These are phyloP conservation scores for Lachancea kluyveri DNA, from an alignment of 805 yeast species.

Conservation along the genomic window DNA sequence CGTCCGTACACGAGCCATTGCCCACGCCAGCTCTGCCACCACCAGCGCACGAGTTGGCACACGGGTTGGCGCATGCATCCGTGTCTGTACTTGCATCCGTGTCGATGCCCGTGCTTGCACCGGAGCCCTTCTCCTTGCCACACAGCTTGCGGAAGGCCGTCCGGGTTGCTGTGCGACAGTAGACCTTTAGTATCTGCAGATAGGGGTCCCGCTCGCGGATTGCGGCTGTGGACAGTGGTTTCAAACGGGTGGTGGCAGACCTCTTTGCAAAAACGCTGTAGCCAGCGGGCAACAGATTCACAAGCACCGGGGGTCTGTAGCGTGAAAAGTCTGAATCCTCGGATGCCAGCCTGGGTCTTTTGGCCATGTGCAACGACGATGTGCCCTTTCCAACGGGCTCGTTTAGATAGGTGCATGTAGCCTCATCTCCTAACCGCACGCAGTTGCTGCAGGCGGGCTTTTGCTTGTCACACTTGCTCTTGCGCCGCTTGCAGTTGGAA, in stretches of 20 bases:
- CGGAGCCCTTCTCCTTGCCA: no score
- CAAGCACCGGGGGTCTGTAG: constrained; percentile 5
- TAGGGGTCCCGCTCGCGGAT: constrained; percentile 26
- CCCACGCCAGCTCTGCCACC: no score
- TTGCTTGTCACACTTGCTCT: constrained; percentile 26
- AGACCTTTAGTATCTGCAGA: constrained; percentile 11
- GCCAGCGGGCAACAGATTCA: constrained; percentile 24
- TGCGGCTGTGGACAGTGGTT: constrained; percentile 20
- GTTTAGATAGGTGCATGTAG: constrained; percentile 16
- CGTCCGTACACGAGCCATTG: no score
- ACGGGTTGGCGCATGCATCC: no score
- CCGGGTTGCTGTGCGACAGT: no score
- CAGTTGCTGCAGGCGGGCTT: constrained; percentile 25
- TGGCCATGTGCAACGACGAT: no score
- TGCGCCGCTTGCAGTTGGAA: constrained; percentile 28
- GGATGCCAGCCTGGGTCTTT: not conserved
- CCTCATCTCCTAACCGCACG: constrained; percentile 14
- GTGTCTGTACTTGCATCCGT: no score
- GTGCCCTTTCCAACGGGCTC: constrained; percentile 1
- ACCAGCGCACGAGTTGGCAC: no score
- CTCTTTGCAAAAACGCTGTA: constrained; percentile 21
- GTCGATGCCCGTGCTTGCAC: no score
- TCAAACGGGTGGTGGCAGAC: constrained; percentile 21
- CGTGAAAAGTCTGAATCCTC: not conserved
- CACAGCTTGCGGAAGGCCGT: no score